Conservation (phyloP, 208 protist genomes). For the Crithidia thermophila region DNA sequence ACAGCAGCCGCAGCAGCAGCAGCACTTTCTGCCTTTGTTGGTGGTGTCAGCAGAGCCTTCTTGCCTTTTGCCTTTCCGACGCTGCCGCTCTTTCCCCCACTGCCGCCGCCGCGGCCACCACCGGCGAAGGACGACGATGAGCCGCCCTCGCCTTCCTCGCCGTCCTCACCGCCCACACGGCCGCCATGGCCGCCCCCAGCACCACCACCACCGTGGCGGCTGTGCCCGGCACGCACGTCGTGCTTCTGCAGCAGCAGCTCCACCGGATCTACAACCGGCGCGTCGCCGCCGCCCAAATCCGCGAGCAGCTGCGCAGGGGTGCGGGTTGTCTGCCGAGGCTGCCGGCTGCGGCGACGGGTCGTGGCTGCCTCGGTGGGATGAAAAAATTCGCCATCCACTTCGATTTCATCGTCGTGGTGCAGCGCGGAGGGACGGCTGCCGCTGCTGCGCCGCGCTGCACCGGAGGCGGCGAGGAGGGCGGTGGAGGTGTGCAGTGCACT, state of each 20-base stretch:
- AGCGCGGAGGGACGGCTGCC: neutral
- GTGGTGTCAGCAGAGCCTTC: slow-evolving; percentile 8
- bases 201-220: neutral
- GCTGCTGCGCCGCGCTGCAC: neutral
- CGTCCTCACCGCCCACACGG: neutral
- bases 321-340: slow-evolving; percentile 5
- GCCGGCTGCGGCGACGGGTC: neutral
- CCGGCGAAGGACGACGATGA: neutral
- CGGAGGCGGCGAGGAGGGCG: slow-evolving; percentile 11
- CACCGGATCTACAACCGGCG: slow-evolving; percentile 3
- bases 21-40: neutral
- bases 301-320: slow-evolving; percentile 14
- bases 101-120: neutral
- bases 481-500: slow-evolving; percentile 8
- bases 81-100: neutral
- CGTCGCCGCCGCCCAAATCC: neutral
- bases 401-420: neutral
- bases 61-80: neutral
- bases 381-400: slow-evolving; percentile 6
- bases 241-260: slow-evolving; percentile 24
- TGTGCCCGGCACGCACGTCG: neutral
- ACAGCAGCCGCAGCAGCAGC: neutral
- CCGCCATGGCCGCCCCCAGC: neutral
- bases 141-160: neutral
- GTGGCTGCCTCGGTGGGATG: neutral